Evolutionary conservation across 78 protist genomes (phyloP), one percentile per base, ranked within the genome.

Genomic region (Chrysochromulina parva): DNA sequence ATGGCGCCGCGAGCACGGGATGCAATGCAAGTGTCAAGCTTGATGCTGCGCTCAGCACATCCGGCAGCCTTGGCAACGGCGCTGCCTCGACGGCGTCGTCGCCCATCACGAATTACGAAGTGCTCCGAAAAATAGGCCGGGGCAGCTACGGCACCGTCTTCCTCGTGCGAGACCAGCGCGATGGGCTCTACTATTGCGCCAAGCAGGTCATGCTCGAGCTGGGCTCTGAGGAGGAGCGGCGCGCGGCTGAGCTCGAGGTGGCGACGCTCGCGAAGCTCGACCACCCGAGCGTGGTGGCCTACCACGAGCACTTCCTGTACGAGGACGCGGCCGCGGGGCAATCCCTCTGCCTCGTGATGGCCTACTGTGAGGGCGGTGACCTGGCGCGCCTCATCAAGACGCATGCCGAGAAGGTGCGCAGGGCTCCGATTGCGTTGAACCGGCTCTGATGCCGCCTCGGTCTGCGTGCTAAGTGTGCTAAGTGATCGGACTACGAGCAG

Each of bases 341-440:
- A 38, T 11, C 47, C 48, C 54, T 53, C 53, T 53, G 67, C 53
- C 53, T 82, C 20, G 69, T 82, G 48, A 82, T 82, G 69, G 47
- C 88, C 14, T 78, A 24, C 17, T 78, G 86, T 62, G 86, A 78
- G 86, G 86, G 86, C 13, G 86, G 86, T 22, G 86, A 78, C 86
- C 60, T 78, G 20, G 38, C 62, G 38, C 82, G 19, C n/a, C 6
- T 0, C 5, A 53, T 78, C 58, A 52, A 50, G 13, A 2, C 19
- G 48, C 62, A 20, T 14, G 57, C 59, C 38, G 38, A 38, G 38
- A 38, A 38, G 38, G 38, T 38, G 38, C 38, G 38, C 38, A 38
- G 38, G 38, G 38, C 38, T 38, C 38, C 38, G 38, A 38, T 38
- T 38, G 38, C 38, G 38, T 38, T 38, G 38, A 38, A 38, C 38